Evolutionary conservation across 2,329 filamentous ascomycete species (phyloP), one percentile per base, ranked within the genome.

Genomic region (Claviceps africana): DNA sequence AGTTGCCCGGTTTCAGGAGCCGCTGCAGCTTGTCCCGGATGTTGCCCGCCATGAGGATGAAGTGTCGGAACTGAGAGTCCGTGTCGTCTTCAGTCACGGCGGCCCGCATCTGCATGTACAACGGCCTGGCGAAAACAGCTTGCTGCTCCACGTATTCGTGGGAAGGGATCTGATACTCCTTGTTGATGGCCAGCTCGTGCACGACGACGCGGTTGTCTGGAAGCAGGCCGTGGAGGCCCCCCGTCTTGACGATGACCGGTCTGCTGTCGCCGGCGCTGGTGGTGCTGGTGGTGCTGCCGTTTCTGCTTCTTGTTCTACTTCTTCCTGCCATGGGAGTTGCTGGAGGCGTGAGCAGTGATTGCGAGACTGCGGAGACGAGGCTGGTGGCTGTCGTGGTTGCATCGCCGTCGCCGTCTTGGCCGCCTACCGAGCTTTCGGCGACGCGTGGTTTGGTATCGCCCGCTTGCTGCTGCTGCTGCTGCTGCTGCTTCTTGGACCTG

Each of bases 101-200:
- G 70, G 64, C 80, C 62, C 66, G 79, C 73, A 73, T 82, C 69
- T 67, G 80, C n/a, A 66, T 59, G 48, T 78, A 77, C n/a, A 79
- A 61, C 0, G 76, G 75, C 17, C 67, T 67, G 47, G 76, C 68
- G 9, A 72, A 62, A 13, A 69, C 65, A 42, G 72, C 72, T 56
- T 78, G 77, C 64, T 73, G 81, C 67, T 74, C 79, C 64, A 72
- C 74, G 65, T 72, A 81, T 54, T 81, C 74, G 48, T 78, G 73
- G 1, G 73, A 68, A 3, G 86, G 82, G 46, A 91, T 82, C 48
- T 83, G 80, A 63, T 85, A 91, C 58, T 88, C 82, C 58, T 81
- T 83, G 65, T 91, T 86, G 58, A 93, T 84, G 9, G 85, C 83
- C 45, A 93, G 70, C 67, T 91, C 87, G 62, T 91, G 87, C 1